A percentile compares a stretch with the other conserved stretches of the same genome.
Conservation (phyloP, 1,284 basidiomycete species). For the Fereydounia khargensis region DNA sequence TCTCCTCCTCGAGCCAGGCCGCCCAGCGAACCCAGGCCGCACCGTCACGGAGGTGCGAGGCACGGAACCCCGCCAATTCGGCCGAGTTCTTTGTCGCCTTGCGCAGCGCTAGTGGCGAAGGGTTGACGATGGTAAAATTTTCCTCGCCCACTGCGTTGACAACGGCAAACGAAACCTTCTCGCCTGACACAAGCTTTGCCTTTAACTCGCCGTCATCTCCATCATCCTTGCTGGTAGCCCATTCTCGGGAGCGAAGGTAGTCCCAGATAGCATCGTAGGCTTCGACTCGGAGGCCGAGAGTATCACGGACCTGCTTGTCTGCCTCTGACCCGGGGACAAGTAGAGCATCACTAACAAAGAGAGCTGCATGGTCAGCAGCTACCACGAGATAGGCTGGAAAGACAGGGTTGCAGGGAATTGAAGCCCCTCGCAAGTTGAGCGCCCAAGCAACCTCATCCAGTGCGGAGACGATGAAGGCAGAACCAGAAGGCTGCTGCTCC, state of each 20-base stretch:
- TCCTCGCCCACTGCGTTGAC: slow-evolving; percentile 40
- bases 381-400: slow-evolving; percentile 50
- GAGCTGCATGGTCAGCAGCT: slow-evolving; percentile 9
- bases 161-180: slow-evolving; percentile 39
- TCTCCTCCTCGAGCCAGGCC: slow-evolving; percentile 51
- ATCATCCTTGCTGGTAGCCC: slow-evolving; percentile 4
- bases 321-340: slow-evolving; percentile 13
- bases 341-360: slow-evolving; percentile 39
- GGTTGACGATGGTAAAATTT: slow-evolving; percentile 12
- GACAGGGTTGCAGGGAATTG: slow-evolving; percentile 49
- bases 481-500: slow-evolving; percentile 11
- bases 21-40: slow-evolving; percentile 53
- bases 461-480: slow-evolving; percentile 38
- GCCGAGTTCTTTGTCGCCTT: slow-evolving; percentile 50
- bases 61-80: slow-evolving; percentile 45
- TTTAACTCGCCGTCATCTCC: background rate
- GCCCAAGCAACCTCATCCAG: slow-evolving; percentile 53
- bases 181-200: slow-evolving; percentile 32
- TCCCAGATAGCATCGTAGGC: slow-evolving; percentile 34
- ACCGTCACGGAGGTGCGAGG: slow-evolving; percentile 49
- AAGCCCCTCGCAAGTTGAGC: slow-evolving; percentile 49
- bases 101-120: slow-evolving; percentile 37
- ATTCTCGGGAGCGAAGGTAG: slow-evolving; percentile 11
- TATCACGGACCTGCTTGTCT: slow-evolving; percentile 21
- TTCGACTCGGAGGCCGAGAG: slow-evolving; percentile 20